phyloP scores from a whole-genome alignment of 805 yeast genomes.

The Saturnispora diversa region DNA sequence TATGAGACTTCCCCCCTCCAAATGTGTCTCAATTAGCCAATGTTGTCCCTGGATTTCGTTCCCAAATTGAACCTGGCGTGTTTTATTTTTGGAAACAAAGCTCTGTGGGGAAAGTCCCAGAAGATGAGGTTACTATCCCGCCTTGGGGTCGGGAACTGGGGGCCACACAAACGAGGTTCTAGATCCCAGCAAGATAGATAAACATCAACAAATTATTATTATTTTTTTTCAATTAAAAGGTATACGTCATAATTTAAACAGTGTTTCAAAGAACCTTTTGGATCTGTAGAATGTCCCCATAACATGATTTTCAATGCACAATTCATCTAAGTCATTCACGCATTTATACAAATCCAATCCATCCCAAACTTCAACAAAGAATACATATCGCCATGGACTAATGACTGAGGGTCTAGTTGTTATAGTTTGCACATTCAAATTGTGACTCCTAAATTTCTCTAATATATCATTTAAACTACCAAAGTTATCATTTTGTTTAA shows the following conservation, averaged over 20 bases:
- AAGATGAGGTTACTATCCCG: too few relatives aligned
- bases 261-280: conserved; percentile 20
- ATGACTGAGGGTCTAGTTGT: conserved; percentile 68
- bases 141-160: too few relatives aligned
- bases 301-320: conserved; percentile 43
- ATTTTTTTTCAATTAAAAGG: too few relatives aligned
- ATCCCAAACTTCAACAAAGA: conserved; percentile 62
- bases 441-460: conserved; percentile 43
- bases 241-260: conserved; percentile 1
- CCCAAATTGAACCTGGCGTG: too few relatives aligned
- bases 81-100: too few relatives aligned
- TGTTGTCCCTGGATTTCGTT: too few relatives aligned
- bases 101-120: too few relatives aligned
- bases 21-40: too few relatives aligned
- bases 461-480: conserved; percentile 70
- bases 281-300: conserved; percentile 41
- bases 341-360: conserved; percentile 27
- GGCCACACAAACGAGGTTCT: too few relatives aligned
- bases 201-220: too few relatives aligned
- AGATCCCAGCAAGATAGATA: too few relatives aligned
- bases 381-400: conserved; percentile 72
- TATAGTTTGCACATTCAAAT: conserved; percentile 61
- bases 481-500: conserved; percentile 52
- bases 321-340: conserved; percentile 35
- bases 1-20: too few relatives aligned